These are phyloP conservation scores for Gymnopus androsaceus DNA, from an alignment of 1,284 basidiomycete species.

Conservation along the genomic window DNA sequence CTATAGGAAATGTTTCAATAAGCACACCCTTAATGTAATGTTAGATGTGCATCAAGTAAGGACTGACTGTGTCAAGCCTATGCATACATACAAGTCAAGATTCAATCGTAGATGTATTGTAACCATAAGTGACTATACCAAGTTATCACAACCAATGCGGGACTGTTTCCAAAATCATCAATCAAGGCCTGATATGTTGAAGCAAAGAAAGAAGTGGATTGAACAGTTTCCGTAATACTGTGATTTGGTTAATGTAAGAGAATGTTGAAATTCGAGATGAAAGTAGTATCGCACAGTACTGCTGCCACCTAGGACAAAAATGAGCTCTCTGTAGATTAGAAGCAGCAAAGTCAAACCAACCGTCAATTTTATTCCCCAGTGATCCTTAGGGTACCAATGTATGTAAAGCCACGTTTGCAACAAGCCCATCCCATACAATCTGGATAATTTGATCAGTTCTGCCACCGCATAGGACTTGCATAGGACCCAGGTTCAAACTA, in stretches of 20 bases:
- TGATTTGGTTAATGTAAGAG: background rate
- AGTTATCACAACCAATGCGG: constrained; percentile 16
- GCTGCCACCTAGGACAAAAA: background rate
- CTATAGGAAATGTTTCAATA: too few relatives aligned
- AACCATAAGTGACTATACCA: constrained; percentile 10
- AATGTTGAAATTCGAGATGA: too few relatives aligned
- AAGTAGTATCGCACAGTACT: background rate
- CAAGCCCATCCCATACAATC: constrained; percentile 26
- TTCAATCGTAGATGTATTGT: too few relatives aligned
- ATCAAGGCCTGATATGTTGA: constrained; percentile 21
- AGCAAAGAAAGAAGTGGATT: constrained; percentile 22
- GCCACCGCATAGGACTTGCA: background rate
- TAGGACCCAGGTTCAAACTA: background rate
- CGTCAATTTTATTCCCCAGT: constrained; percentile 22
- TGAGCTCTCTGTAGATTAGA: background rate
- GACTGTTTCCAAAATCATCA: constrained; percentile 22
- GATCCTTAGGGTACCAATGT: constrained; percentile 24
- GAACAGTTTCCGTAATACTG: constrained; percentile 22
- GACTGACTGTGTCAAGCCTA: too few relatives aligned
- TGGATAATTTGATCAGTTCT: background rate
- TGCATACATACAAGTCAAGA: too few relatives aligned
- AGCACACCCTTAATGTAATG: too few relatives aligned
- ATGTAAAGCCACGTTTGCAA: constrained; percentile 27
- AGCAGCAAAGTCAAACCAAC: constrained; percentile 8
- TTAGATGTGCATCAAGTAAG: too few relatives aligned